These are phyloP conservation scores for Hypsizygus ulmarius DNA, from an alignment of 1,284 basidiomycete genomes.

Conservation along the genomic window DNA sequence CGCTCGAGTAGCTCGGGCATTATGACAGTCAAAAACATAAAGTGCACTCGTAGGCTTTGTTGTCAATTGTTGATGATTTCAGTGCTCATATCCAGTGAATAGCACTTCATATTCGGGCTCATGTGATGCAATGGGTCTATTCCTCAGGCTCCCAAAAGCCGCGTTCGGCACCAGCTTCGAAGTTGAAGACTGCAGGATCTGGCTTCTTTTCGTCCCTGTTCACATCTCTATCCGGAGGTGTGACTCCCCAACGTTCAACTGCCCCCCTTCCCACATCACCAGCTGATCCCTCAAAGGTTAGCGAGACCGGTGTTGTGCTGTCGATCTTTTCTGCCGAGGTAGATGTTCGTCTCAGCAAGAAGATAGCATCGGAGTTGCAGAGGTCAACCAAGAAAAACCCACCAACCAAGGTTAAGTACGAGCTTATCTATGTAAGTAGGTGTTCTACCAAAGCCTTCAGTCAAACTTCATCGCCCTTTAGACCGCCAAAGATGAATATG, in stretches of 20 bases:
- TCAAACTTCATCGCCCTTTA: constrained; percentile 26
- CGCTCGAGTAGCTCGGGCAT: constrained; percentile 45
- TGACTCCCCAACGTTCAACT: constrained; percentile 38
- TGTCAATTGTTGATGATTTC: constrained; percentile 4
- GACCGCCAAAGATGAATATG: constrained; percentile 89
- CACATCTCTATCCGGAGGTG: constrained; percentile 52
- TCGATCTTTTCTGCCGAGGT: constrained; percentile 85
- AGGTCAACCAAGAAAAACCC: constrained; percentile 96
- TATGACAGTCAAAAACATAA: constrained; percentile 70
- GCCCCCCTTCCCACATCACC: constrained; percentile 41
- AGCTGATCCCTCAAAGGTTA: constrained; percentile 56
- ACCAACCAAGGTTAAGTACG: constrained; percentile 74
- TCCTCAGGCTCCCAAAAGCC: constrained; percentile 68
- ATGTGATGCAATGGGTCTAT: constrained; percentile 83
- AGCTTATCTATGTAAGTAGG: constrained; percentile 79
- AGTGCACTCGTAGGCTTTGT: constrained; percentile 57
- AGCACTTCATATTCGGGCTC: constrained; percentile 80
- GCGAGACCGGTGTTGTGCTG: constrained; percentile 69
- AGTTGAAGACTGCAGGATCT: constrained; percentile 35
- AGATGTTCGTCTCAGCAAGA: constrained; percentile 69
- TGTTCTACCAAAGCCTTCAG: background rate
- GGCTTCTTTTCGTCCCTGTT: constrained; percentile 82
- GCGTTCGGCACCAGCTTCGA: constrained; percentile 25
- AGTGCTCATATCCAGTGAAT: constrained; percentile 7
- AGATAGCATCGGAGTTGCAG: constrained; percentile 78